Conservation (phyloP, 805 yeast species). For the Kregervanrija delftensis region DNA sequence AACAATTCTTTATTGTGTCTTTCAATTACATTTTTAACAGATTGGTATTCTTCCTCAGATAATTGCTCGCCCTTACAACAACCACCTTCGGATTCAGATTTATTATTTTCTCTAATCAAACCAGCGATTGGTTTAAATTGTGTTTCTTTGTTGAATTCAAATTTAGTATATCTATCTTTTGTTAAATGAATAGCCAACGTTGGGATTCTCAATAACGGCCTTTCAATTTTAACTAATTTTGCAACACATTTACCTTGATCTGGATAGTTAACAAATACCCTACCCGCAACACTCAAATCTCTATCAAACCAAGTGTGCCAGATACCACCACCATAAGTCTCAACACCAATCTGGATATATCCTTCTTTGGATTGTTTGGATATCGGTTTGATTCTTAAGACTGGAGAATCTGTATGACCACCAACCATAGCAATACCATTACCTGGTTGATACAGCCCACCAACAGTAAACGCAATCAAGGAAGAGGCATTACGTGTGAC, state of each 20-base stretch:
- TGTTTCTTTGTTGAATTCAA: conserved; percentile 85
- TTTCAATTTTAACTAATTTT: conserved; percentile 68
- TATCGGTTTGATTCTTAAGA: conserved; percentile 80
- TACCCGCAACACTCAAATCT: conserved; percentile 85
- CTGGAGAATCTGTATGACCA: conserved; percentile 95
- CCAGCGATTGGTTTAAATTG: conserved; percentile 87
- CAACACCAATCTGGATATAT: conserved; percentile 85
- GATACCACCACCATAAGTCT: conserved; percentile 91
- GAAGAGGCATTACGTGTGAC: conserved; percentile 90
- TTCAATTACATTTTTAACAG: conserved; percentile 54
- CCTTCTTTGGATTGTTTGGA: conserved; percentile 68
- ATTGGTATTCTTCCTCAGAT: conserved; percentile 50
- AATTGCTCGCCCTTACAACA: conserved; percentile 48
- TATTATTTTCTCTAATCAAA: conserved; percentile 16
- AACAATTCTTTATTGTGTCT: conserved; percentile 76
- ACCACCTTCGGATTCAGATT: conserved; percentile 14
- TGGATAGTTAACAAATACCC: conserved; percentile 61
- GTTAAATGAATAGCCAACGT: conserved; percentile 90
- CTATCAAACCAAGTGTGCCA: conserved; percentile 98
- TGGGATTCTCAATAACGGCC: conserved; percentile 85
- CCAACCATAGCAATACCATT: conserved; percentile 86
- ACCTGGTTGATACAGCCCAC: conserved; percentile 65
- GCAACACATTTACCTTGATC: conserved; percentile 47
- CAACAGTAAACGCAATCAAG: conserved; percentile 79
- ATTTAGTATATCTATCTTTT: conserved; percentile 66